Conservation (phyloP, 768 basidiomycete species). For the Punctularia strigosozonata region DNA sequence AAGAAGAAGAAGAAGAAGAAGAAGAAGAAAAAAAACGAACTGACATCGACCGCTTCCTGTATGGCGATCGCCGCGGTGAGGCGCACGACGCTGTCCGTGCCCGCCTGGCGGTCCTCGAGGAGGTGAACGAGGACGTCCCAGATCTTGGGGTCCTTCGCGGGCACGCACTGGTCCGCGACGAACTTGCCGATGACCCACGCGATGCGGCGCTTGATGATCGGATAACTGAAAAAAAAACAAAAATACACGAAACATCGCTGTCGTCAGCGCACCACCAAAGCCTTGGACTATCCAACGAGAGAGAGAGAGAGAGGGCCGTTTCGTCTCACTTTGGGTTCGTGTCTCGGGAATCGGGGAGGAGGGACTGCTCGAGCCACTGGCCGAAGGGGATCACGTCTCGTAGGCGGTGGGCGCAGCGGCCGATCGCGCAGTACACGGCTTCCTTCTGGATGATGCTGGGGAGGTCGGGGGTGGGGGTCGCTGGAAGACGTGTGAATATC, state of each 20-base stretch:
- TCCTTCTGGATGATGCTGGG: slow-evolving; percentile 65
- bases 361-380: slow-evolving; percentile 52
- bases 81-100: slow-evolving; percentile 77
- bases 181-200: slow-evolving; percentile 93
- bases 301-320: slow-evolving; percentile 10
- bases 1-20: slow-evolving; percentile 5
- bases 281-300: background rate
- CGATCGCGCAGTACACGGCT: slow-evolving; percentile 80
- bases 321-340: slow-evolving; percentile 55
- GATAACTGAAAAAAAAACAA: slow-evolving; percentile 40
- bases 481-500: slow-evolving; percentile 26
- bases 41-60: slow-evolving; percentile 75
- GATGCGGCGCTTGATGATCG: slow-evolving; percentile 88
- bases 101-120: slow-evolving; percentile 51
- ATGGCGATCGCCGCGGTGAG: slow-evolving; percentile 75
- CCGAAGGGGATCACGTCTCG: slow-evolving; percentile 56
- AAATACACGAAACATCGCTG: background rate
- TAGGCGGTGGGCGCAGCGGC: slow-evolving; percentile 62
- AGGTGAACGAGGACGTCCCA: slow-evolving; percentile 81
- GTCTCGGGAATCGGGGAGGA: slow-evolving; percentile 47
- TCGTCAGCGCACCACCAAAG: slow-evolving; percentile 4
- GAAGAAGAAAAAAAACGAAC: background rate
- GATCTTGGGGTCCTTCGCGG: slow-evolving; percentile 46
- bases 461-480: slow-evolving; percentile 39
- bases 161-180: slow-evolving; percentile 56